Evolutionary conservation across 441 rosid genomes (phyloP).

Genomic region (Flueggea neowawraea): DNA sequence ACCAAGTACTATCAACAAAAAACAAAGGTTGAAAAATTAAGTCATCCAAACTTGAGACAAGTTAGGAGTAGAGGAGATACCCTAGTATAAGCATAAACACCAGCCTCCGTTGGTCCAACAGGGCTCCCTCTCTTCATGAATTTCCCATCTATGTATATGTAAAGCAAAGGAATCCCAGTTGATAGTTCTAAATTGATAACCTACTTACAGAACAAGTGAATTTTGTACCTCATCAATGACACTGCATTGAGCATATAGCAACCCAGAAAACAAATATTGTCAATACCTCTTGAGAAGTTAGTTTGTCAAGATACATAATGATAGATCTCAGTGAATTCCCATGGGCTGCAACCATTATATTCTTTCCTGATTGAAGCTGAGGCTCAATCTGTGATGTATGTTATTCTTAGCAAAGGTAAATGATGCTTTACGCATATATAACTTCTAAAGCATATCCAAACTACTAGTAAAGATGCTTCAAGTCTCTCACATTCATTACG

Average conservation of each 20-base stretch:
- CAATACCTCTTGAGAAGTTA: constrained; percentile 91
- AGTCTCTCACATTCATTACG: no score
- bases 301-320: constrained; percentile 94
- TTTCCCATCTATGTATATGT: constrained; percentile 83
- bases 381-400: constrained; percentile 66
- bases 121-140: constrained; percentile 96
- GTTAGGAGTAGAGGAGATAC: constrained; percentile 23
- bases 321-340: constrained; percentile 95
- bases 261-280: no score
- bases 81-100: constrained; percentile 96
- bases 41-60: no score
- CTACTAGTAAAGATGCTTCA: no score
- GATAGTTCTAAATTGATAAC: constrained; percentile 84
- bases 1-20: no score
- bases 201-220: constrained; percentile 21
- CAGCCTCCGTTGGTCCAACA: constrained; percentile 84
- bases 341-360: constrained; percentile 92
- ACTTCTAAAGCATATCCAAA: no score
- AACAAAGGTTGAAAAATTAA: no score
- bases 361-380: constrained; percentile 76
- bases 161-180: constrained; percentile 97
- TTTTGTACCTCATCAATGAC: no score
- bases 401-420: no score
- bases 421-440: no score
- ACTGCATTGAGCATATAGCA: no score